phyloP scores from a whole-genome alignment of 768 basidiomycete species.

The Scleroderma citrinum region DNA sequence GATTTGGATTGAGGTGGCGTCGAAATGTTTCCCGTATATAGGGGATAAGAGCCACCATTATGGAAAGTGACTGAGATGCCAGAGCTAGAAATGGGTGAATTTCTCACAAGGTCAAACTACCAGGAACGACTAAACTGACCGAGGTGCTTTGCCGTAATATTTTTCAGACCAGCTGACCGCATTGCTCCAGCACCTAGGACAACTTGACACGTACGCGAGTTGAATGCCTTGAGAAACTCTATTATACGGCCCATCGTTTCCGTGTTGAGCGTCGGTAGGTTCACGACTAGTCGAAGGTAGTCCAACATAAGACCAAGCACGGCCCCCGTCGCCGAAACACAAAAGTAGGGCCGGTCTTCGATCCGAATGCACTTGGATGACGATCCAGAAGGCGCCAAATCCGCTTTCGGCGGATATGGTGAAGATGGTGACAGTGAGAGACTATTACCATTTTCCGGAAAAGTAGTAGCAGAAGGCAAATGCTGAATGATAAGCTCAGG shows the following conservation, averaged over 20 bases:
- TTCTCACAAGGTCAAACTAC: slow-evolving; percentile 7
- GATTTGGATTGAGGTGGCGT: slow-evolving; percentile 87
- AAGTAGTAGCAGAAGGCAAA: slow-evolving; percentile 1
- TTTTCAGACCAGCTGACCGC: slow-evolving; percentile 94
- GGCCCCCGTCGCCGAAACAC: slow-evolving; percentile 80
- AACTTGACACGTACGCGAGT: slow-evolving; percentile 96
- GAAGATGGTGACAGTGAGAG: slow-evolving; percentile 19
- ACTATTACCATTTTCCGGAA: slow-evolving; percentile 7
- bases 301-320: slow-evolving; percentile 69
- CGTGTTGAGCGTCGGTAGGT: slow-evolving; percentile 82
- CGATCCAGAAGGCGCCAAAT: slow-evolving; percentile 17
- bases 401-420: slow-evolving; percentile 15
- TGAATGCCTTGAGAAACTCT: slow-evolving; percentile 96
- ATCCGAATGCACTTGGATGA: slow-evolving; percentile 61
- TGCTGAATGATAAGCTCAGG: slow-evolving; percentile 49
- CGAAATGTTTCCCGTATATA: slow-evolving; percentile 95
- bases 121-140: slow-evolving; percentile 41
- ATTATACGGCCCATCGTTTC: slow-evolving; percentile 94
- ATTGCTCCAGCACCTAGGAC: slow-evolving; percentile 99
- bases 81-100: slow-evolving; percentile 50
- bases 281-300: slow-evolving; percentile 84
- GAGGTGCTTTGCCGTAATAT: slow-evolving; percentile 97
- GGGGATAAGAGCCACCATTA: slow-evolving; percentile 90
- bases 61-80: slow-evolving; percentile 92
- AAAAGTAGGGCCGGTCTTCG: slow-evolving; percentile 80